Percentiles rank a stretch among this genome's conserved stretches.
phyloP scores from a whole-genome alignment of 495 filamentous ascomycete genomes.

The Astrocystis sublimbata region DNA sequence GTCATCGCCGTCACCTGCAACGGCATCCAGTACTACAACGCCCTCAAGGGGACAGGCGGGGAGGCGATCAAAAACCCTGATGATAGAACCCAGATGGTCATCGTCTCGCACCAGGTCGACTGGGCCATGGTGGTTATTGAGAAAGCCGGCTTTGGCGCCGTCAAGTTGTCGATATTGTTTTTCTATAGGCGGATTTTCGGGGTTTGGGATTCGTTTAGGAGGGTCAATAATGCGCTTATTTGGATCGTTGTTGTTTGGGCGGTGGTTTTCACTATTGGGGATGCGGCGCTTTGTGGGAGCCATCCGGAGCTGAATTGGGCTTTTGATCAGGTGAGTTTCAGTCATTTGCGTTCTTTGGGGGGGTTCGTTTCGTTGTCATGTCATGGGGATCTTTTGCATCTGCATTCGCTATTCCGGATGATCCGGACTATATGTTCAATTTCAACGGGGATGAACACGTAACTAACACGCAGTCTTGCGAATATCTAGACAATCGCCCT shows the following conservation, averaged over 20 bases:
- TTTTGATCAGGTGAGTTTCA: too few relatives aligned
- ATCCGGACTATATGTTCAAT: too few relatives aligned
- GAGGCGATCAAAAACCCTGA: slow-evolving; percentile 3
- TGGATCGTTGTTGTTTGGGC: slow-evolving; percentile 8
- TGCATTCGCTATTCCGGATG: too few relatives aligned
- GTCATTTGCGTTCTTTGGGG: too few relatives aligned
- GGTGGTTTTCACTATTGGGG: background rate
- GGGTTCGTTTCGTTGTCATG: too few relatives aligned
- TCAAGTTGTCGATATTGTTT: slow-evolving; percentile 12
- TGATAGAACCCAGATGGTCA: slow-evolving; percentile 7
- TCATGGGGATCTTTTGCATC: too few relatives aligned
- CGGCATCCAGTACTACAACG: slow-evolving; percentile 14
- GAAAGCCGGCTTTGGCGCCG: slow-evolving; percentile 10
- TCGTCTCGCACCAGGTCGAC: slow-evolving; percentile 9
- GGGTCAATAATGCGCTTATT: slow-evolving; percentile 1
- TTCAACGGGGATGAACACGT: too few relatives aligned
- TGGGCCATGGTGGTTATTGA: slow-evolving; percentile 16
- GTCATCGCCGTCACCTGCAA: slow-evolving; percentile 2
- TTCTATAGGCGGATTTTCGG: slow-evolving; percentile 16
- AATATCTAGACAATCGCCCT: slow-evolving; percentile 9
- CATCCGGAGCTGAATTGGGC: slow-evolving; percentile 14
- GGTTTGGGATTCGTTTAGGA: slow-evolving; percentile 6
- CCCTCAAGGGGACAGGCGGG: slow-evolving; percentile 12
- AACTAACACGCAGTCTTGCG: too few relatives aligned
- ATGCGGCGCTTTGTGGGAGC: slow-evolving; percentile 2